These are phyloP conservation scores for Tulasnella sp. DNA, from an alignment of 768 basidiomycete genomes.

Conservation along the genomic window DNA sequence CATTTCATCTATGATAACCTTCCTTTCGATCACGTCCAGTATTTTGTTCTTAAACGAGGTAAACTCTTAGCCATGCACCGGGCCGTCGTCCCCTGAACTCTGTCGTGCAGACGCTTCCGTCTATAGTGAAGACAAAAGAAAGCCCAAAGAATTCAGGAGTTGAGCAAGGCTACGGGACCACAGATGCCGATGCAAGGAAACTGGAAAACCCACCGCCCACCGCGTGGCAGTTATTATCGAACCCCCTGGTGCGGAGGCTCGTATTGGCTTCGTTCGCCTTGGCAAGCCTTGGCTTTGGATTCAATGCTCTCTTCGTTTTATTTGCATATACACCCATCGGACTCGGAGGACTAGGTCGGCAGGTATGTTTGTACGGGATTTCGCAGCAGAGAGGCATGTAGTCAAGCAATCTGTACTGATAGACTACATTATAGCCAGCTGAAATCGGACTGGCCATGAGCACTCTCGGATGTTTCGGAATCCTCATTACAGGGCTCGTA, in stretches of 20 bases:
- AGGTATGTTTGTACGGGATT: slow-evolving; percentile 1
- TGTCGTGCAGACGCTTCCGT: background rate
- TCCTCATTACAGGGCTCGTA: slow-evolving; percentile 28
- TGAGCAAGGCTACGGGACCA: background rate
- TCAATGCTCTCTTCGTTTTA: slow-evolving; percentile 64
- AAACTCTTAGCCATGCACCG: background rate
- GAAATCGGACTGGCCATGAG: slow-evolving; percentile 32
- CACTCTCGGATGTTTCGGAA: slow-evolving; percentile 29
- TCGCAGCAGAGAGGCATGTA: background rate
- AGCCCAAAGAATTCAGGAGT: too few relatives aligned
- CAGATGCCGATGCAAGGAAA: background rate
- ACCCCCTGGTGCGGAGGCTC: slow-evolving; percentile 18
- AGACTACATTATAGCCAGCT: slow-evolving; percentile 25
- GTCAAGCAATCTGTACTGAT: background rate
- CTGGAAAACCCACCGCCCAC: background rate
- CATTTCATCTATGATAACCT: slow-evolving; percentile 45
- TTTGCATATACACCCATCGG: slow-evolving; percentile 56
- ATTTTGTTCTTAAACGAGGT: slow-evolving; percentile 58
- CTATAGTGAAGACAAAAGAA: background rate
- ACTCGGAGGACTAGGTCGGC: slow-evolving; percentile 12
- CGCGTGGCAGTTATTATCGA: background rate
- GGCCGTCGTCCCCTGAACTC: background rate
- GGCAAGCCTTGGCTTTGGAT: slow-evolving; percentile 50
- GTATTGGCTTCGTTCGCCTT: slow-evolving; percentile 39
- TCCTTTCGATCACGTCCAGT: slow-evolving; percentile 45